phyloP scores from a whole-genome alignment of 176 grass and related monocot species.

The Musa troglodytarum region DNA sequence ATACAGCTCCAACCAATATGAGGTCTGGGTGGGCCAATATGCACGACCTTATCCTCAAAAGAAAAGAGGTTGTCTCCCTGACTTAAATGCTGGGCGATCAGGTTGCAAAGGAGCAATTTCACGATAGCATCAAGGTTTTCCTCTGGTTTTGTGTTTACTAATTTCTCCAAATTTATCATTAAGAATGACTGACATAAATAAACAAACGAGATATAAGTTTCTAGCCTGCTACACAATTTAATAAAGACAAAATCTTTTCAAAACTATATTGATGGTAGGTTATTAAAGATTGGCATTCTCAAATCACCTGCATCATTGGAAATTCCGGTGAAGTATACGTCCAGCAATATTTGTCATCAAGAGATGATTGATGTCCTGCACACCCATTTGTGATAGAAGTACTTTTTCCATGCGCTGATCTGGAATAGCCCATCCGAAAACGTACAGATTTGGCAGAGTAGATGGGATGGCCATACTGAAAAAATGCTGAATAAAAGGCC shows the following conservation, averaged over 20 bases:
- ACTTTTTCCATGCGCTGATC: conserved; percentile 15
- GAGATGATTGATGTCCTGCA: conserved; percentile 23
- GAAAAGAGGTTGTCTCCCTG: too few relatives aligned
- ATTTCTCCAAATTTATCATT: not conserved
- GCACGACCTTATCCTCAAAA: too few relatives aligned
- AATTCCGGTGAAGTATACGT: conserved; percentile 78
- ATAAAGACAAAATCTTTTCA: too few relatives aligned
- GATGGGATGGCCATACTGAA: conserved; percentile 43
- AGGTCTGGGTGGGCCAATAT: too few relatives aligned
- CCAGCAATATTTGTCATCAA: conserved; percentile 62
- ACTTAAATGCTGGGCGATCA: too few relatives aligned
- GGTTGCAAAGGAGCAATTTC: too few relatives aligned
- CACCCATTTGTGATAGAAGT: conserved; percentile 23
- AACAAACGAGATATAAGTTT: not conserved
- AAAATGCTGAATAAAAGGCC: conserved; percentile 32
- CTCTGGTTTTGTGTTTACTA: too few relatives aligned
- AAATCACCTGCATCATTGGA: conserved; percentile 63
- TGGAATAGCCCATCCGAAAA: conserved; percentile 61
- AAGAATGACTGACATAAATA: not conserved
- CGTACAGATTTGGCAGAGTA: conserved; percentile 59
- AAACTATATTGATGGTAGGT: not conserved
- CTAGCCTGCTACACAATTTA: not conserved
- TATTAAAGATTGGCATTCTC: not conserved
- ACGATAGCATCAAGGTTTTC: too few relatives aligned
- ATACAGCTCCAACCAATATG: too few relatives aligned